These are phyloP conservation scores for Neurospora hispaniola DNA, from an alignment of 495 filamentous ascomycete species.

Conservation along the genomic window DNA sequence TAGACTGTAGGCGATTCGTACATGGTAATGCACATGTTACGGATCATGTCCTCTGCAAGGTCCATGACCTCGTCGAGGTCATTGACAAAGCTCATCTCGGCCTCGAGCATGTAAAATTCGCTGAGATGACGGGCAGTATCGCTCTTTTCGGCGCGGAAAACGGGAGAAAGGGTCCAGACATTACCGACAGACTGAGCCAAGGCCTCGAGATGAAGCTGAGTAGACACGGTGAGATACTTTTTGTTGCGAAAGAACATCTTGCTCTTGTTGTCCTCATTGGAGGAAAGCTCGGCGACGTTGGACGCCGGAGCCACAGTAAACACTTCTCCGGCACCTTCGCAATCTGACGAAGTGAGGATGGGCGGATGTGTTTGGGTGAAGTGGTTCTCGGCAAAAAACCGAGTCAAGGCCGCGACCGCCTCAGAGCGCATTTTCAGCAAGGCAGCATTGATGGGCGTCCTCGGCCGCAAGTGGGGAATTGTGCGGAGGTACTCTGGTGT, in stretches of 20 bases:
- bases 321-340: conserved; percentile 94
- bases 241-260: conserved; percentile 65
- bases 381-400: conserved; percentile 54
- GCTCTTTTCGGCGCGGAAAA: conserved; percentile 88
- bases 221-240: conserved; percentile 95
- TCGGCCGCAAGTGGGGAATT: conserved; percentile 78
- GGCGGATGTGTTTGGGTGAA: conserved; percentile 89
- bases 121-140: conserved; percentile 90
- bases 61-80: conserved; percentile 60
- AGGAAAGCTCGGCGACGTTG: conserved; percentile 17
- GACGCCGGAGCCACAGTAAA: conserved; percentile 52
- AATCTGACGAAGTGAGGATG: conserved; percentile 93
- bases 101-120: conserved; percentile 99
- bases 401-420: conserved; percentile 56
- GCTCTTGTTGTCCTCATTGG: conserved; percentile 5
- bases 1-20: conserved; percentile 42
- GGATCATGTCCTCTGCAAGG: conserved; percentile 67
- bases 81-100: conserved; percentile 69
- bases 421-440: conserved; percentile 80
- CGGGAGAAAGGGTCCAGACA: conserved; percentile 90
- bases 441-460: conserved; percentile 70
- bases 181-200: conserved; percentile 77
- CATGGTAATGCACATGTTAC: conserved; percentile 47
- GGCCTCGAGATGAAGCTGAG: conserved; percentile 90
- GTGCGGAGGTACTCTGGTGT: conserved; percentile 79